phyloP scores from a whole-genome alignment of 1,284 basidiomycete genomes.

The Schizophyllum commune region DNA sequence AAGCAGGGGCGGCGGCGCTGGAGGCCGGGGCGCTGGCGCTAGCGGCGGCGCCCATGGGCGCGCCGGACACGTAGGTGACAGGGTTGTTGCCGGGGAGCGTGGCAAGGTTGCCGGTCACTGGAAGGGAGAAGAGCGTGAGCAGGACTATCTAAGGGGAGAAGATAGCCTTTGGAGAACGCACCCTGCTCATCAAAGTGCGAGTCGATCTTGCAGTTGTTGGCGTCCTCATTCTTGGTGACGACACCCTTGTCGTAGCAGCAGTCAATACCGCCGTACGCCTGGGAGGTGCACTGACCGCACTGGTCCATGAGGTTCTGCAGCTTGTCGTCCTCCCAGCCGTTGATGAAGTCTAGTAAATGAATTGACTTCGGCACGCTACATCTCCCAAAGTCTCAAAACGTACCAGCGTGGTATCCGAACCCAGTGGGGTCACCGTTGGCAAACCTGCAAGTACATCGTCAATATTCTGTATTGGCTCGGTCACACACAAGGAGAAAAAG shows the following conservation, averaged over 20 bases:
- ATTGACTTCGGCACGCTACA: not conserved
- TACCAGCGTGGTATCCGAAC: conserved; percentile 38
- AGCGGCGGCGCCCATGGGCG: not conserved
- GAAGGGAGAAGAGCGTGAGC: not conserved
- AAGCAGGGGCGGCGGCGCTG: too few relatives aligned
- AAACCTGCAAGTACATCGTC: not conserved
- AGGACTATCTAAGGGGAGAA: not conserved
- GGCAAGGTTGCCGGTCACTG: conserved; percentile 12
- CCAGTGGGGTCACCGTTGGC: conserved; percentile 36
- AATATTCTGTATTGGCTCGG: too few relatives aligned
- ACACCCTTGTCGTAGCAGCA: conserved; percentile 31
- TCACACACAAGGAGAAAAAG: not conserved
- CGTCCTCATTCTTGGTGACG: conserved; percentile 25
- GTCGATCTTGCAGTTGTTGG: conserved; percentile 27
- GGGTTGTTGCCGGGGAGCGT: conserved; percentile 13
- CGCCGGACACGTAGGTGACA: not conserved
- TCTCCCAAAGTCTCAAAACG: conserved; percentile 12
- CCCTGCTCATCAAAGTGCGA: conserved; percentile 29
- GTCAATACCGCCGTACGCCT: conserved; percentile 29
- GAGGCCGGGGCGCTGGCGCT: not conserved
- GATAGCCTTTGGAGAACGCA: conserved; percentile 13
- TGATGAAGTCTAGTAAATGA: conserved; percentile 31
- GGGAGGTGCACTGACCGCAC: conserved; percentile 30
- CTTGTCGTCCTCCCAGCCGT: conserved; percentile 40
- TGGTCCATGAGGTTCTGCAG: conserved; percentile 37